Base-by-base conservation (phyloP, 192 early-diverging fungal genomes). In the Linnemannia schmuckeri region DNA sequence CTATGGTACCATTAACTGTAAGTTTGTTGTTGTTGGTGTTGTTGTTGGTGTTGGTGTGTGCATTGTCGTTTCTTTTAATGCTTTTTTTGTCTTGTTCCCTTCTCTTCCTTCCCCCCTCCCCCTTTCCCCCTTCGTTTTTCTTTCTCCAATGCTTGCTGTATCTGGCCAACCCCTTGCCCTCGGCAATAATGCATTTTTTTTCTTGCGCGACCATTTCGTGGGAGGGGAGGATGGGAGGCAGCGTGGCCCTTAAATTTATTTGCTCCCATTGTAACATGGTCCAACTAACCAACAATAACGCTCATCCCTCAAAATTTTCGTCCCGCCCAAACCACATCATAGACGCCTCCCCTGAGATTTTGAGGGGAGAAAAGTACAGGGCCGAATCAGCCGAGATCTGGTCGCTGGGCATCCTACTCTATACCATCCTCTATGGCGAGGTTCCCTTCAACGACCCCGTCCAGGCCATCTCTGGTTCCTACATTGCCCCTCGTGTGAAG, bases 351-450 rank as follows among this genome's bases (percentile, higher is more conserved):
- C 95, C 95, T 27, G 95, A 96, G 77, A 93, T 95, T 47, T 79
- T 96, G 8, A 80, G 76, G 72, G 92, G 91, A 8, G 81, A 91
- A 55, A 85, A 88, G 61, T 96, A 95, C 85, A 83, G 85, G 27
- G 95, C 94, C n/a, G 91, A 90, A 66, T 89, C 91, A 22, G 90
- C 92, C n/a, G 95, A 96, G 74, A 90, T 96, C 54, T 96, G 95
- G 95, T 92, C 94, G 1, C 71, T 96, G 27, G 95, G 95, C n/a
- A 89, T 94, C 33, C 81, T 95, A 15, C 79, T 95, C 38, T 93
- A 92, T 73, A 90, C 89, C 18, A 79, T 93, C 63, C 83, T 94
- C 17, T 91, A 88, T 72, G 93, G 93, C 33, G 93, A 94, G 75
- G 88, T 90, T 17, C 93, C 94, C n/a, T 95, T 94, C 81, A 85